phyloP scores from a whole-genome alignment of 2,329 filamentous ascomycete genomes.

The Capronia coronata region DNA sequence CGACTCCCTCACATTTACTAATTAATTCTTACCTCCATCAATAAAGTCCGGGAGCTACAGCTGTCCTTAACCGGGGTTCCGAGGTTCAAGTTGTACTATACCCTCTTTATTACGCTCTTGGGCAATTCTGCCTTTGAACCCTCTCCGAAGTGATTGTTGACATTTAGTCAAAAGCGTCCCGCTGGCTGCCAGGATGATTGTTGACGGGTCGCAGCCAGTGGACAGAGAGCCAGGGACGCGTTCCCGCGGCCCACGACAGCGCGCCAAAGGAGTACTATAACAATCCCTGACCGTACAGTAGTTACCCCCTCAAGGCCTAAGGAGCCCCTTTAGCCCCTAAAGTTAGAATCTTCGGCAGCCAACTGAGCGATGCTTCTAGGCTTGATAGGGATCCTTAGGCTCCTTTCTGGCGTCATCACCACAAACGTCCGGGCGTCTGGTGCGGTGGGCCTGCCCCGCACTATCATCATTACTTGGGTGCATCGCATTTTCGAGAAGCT shows the following conservation, averaged over 20 bases:
- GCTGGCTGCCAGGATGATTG: neutral
- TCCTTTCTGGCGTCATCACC: neutral
- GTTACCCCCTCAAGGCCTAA: no score
- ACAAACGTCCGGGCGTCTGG: neutral
- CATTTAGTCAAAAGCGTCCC: neutral
- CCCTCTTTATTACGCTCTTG: neutral
- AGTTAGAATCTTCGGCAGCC: no score
- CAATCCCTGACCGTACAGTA: neutral
- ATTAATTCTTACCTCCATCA: no score
- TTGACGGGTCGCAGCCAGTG: neutral
- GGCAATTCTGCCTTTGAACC: neutral
- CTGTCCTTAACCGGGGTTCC: neutral
- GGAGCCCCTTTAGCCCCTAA: no score
- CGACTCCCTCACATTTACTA: no score
- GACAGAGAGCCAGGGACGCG: neutral
- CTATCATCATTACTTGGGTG: neutral
- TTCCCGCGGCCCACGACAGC: neutral
- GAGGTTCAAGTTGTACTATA: neutral
- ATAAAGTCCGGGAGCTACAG: neutral
- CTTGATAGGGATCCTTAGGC: neutral
- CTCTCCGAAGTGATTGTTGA: conserved; percentile 4
- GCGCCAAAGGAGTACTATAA: no score
- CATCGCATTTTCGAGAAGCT: neutral
- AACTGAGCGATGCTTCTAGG: no score
- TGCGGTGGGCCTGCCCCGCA: neutral